Evolutionary conservation across 2,329 filamentous ascomycete species (phyloP).

Genomic region (Ilyonectria sp.): DNA sequence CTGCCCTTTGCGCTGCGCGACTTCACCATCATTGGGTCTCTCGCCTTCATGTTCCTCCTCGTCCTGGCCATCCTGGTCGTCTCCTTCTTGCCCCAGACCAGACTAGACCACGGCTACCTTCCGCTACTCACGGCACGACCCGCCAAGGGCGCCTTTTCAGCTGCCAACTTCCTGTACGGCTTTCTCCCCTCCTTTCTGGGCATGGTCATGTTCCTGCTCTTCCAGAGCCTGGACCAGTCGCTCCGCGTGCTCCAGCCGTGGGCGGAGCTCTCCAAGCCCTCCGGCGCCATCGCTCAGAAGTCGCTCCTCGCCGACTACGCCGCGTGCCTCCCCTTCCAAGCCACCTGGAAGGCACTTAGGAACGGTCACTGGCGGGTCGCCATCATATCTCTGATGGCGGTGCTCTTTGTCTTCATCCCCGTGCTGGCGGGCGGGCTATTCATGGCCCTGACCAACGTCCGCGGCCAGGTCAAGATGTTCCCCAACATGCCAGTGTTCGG

Average conservation of each 20-base stretch:
- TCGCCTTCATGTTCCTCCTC: slow-evolving; percentile 71
- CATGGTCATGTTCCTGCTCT: slow-evolving; percentile 75
- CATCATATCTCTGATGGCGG: slow-evolving; percentile 70
- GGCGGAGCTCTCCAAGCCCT: slow-evolving; percentile 70
- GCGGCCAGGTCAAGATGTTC: slow-evolving; percentile 73
- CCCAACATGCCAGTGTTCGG: slow-evolving; percentile 82
- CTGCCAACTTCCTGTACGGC: slow-evolving; percentile 89
- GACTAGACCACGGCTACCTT: slow-evolving; percentile 78
- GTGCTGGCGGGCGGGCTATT: slow-evolving; percentile 80
- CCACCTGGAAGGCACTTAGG: slow-evolving; percentile 69
- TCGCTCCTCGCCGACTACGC: slow-evolving; percentile 81
- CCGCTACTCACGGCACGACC: slow-evolving; percentile 77
- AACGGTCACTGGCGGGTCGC: slow-evolving; percentile 79
- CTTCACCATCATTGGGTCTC: slow-evolving; percentile 75
- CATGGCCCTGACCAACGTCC: slow-evolving; percentile 76
- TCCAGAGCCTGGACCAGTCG: slow-evolving; percentile 77
- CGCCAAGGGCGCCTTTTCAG: slow-evolving; percentile 78
- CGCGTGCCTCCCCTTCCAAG: slow-evolving; percentile 74
- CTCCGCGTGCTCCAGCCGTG: slow-evolving; percentile 79
- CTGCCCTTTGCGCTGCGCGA: slow-evolving; percentile 84
- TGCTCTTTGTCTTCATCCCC: slow-evolving; percentile 75
- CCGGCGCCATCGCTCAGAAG: slow-evolving; percentile 73
- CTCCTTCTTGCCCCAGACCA: slow-evolving; percentile 80
- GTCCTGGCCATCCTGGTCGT: slow-evolving; percentile 81
- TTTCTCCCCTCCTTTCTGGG: slow-evolving; percentile 81